phyloP scores from a whole-genome alignment of 2,329 filamentous ascomycete species.

The Hypomyces perniciosus region DNA sequence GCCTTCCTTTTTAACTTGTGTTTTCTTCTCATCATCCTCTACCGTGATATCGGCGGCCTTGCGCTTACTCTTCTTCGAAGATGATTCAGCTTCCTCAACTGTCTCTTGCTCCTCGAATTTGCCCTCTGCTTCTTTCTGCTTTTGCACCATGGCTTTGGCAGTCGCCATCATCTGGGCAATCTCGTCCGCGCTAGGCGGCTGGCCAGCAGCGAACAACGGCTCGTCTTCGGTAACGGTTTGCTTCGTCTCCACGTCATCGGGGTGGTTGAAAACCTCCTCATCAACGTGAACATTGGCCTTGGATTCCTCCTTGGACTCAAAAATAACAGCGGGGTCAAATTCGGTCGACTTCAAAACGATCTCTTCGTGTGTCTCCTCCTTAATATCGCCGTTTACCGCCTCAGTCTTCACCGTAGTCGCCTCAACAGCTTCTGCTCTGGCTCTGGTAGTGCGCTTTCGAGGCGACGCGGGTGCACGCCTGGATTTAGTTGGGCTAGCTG shows the following conservation, averaged over 20 bases:
- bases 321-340: constrained; percentile 41
- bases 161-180: constrained; percentile 77
- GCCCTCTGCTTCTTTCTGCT: constrained; percentile 42
- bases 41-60: constrained; percentile 67
- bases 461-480: constrained; percentile 45
- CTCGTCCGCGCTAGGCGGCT: constrained; percentile 69
- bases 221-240: constrained; percentile 71
- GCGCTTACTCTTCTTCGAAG: constrained; percentile 57
- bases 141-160: constrained; percentile 82
- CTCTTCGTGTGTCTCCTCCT: constrained; percentile 27
- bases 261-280: constrained; percentile 51
- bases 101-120: constrained; percentile 28
- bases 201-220: constrained; percentile 56
- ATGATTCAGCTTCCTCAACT: constrained; percentile 29
- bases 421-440: constrained; percentile 35
- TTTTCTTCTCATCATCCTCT: constrained; percentile 49
- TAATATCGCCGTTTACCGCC: constrained; percentile 25
- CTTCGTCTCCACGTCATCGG: constrained; percentile 57
- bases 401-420: constrained; percentile 22
- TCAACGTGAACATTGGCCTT: constrained; percentile 66
- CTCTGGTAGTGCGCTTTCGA: constrained; percentile 46
- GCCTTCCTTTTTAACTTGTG: constrained; percentile 25
- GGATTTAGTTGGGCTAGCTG: constrained; percentile 51
- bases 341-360: constrained; percentile 42
- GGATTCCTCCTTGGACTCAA: constrained; percentile 48